Evolutionary conservation across 257 asterid species (phyloP), one percentile per base, ranked within the genome.

Genomic region (Catharanthus roseus): DNA sequence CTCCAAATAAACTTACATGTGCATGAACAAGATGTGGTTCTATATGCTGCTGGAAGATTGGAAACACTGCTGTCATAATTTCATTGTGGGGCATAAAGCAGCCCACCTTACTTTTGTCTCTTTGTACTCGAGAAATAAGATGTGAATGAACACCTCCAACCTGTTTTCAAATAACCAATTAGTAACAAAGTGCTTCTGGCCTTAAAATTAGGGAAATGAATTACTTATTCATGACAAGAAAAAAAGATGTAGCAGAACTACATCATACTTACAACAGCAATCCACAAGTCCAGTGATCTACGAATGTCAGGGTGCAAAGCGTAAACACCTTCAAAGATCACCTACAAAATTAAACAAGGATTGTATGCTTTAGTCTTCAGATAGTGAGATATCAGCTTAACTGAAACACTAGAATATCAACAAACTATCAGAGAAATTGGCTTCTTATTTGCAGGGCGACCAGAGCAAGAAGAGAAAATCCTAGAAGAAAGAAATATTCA

Each of bases 21-120:
- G 99, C 97, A 83, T 91, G 97, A 78, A 95, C 97, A 78, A 95
- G 99, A 83, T 95, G 99, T n/a, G 99, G 99, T 76, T 95, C 99
- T 55, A 95, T 95, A 80, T 95, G 95, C 82, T 88, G 95, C 85
- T 95, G 99, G 87, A 95, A 95, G 91, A 95, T 91, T 38, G 99
- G 99, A 81, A 95, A 95, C 65, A 95, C 99, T 6, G 95, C 86
- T 68, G 80, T 95, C 99, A 95, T 95, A 51, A 95, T 84, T 82
- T 91, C 99, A 79, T 91, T 86, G 75, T 95, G 96, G 77, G 97
- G 81, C 88, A 95, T 79, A 83, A 91, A 86, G 81, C 90, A 89
- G 69, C 97, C 95, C 72, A 86, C 91, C 85, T 86, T 88, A 75
- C 85, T 91, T 83, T 95, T 95, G 87, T 95, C 99, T 81, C 99